phyloP scores from a whole-genome alignment of 495 filamentous ascomycete genomes.

The Daldinia decipiens region DNA sequence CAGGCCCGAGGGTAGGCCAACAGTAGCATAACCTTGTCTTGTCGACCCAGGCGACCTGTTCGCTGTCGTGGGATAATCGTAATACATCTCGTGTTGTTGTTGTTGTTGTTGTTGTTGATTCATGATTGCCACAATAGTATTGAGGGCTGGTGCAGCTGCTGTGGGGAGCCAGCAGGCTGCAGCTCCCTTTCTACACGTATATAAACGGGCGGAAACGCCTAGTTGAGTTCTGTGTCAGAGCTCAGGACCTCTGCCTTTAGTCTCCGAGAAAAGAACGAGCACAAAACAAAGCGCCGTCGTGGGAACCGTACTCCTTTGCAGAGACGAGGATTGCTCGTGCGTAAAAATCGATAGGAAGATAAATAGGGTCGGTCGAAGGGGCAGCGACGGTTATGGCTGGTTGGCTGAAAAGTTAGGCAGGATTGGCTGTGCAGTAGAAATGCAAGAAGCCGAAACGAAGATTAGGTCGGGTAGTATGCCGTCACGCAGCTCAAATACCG shows the following conservation, averaged over 20 bases:
- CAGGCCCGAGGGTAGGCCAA: slow-evolving; percentile 64
- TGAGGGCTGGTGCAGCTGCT: slow-evolving; percentile 46
- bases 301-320: slow-evolving; percentile 18
- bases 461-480: slow-evolving; percentile 39
- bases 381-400: slow-evolving; percentile 39
- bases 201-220: slow-evolving; percentile 38
- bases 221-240: slow-evolving; percentile 11
- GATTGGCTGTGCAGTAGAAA: slow-evolving; percentile 48
- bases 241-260: slow-evolving; percentile 11
- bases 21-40: slow-evolving; percentile 61
- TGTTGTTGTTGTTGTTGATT: slow-evolving; percentile 66
- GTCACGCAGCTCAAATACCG: slow-evolving; percentile 27
- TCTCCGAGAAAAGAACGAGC: slow-evolving; percentile 15
- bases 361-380: slow-evolving; percentile 32
- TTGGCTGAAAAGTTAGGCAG: slow-evolving; percentile 47
- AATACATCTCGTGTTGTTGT: slow-evolving; percentile 58
- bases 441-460: slow-evolving; percentile 47
- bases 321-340: slow-evolving; percentile 22
- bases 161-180: slow-evolving; percentile 49
- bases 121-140: slow-evolving; percentile 56
- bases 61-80: slow-evolving; percentile 48
- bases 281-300: slow-evolving; percentile 32
- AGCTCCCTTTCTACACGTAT: slow-evolving; percentile 47
- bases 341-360: slow-evolving; percentile 23
- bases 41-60: slow-evolving; percentile 57